These are phyloP conservation scores for Xylaria sp. DNA, from an alignment of 2,329 filamentous ascomycete species.

Conservation along the genomic window DNA sequence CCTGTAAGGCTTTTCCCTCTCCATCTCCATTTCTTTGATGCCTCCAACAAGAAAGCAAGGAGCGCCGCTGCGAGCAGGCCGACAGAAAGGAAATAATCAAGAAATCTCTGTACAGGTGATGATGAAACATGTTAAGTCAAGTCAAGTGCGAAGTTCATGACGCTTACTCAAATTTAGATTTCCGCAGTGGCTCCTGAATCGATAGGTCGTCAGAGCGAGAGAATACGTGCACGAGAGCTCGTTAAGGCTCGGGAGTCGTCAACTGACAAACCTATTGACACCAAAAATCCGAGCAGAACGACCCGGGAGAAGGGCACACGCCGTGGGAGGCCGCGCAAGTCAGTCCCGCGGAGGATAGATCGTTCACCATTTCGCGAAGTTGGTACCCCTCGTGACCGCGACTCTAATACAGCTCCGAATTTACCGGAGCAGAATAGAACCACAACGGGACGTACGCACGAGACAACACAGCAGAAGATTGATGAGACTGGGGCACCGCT, in stretches of 20 bases:
- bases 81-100: neutral
- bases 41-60: constrained; percentile 6
- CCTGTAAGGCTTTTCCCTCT: neutral
- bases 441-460: neutral
- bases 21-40: constrained; percentile 9
- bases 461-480: neutral
- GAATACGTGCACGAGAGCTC: constrained; percentile 12
- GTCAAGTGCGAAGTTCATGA: neutral
- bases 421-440: neutral
- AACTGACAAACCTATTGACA: neutral
- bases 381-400: constrained; percentile 2
- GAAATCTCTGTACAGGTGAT: neutral
- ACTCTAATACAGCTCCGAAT: neutral
- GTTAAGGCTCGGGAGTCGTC: neutral
- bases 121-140: neutral
- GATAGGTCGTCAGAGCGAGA: constrained; percentile 9
- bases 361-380: neutral
- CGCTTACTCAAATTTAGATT: constrained; percentile 11
- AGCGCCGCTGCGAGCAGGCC: constrained; percentile 10
- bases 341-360: neutral
- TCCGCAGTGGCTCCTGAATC: constrained; percentile 2
- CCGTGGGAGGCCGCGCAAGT: constrained; percentile 2
- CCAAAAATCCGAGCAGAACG: neutral
- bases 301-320: neutral
- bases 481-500: neutral